Percentiles rank a stretch among this genome's conserved stretches.
These are phyloP conservation scores for Phytophthora litchii DNA, from an alignment of 352 stramenopile species.

Conservation along the genomic window DNA sequence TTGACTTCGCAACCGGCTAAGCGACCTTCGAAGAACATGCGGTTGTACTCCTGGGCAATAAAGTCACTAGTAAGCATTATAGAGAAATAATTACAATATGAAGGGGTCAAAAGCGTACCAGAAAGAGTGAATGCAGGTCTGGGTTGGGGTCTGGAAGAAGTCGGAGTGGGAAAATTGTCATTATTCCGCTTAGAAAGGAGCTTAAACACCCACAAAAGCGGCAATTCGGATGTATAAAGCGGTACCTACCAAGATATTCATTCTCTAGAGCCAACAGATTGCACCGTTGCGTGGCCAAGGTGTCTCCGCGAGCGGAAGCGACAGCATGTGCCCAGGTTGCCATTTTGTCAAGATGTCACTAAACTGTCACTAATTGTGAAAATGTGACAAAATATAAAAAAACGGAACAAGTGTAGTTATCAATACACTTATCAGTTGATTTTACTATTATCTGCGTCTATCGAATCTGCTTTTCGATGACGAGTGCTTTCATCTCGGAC, in stretches of 20 bases:
- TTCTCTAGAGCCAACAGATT: constrained; percentile 70
- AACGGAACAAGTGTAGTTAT: too few relatives aligned
- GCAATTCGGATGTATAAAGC: neutral
- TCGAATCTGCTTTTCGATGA: constrained; percentile 81
- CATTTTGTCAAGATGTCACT: neutral
- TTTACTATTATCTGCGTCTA: constrained; percentile 13
- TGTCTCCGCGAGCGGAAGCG: constrained; percentile 10
- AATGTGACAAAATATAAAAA: too few relatives aligned
- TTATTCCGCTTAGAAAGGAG: constrained; percentile 1
- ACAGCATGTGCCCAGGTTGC: constrained; percentile 1
- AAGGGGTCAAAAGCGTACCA: constrained; percentile 29
- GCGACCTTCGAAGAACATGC: constrained; percentile 81
- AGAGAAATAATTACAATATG: neutral
- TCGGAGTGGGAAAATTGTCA: constrained; percentile 10
- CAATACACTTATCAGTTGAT: too few relatives aligned
- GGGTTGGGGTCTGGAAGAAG: constrained; percentile 70
- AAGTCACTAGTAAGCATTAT: neutral
- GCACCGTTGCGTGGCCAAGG: constrained; percentile 32
- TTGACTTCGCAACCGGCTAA: constrained; percentile 85
- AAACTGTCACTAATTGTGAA: neutral
- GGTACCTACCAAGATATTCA: constrained; percentile 59
- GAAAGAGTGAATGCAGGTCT: constrained; percentile 80
- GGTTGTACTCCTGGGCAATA: constrained; percentile 86
- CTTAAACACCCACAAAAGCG: neutral
- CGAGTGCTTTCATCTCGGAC: constrained; percentile 91